Evolutionary conservation across 2,329 filamentous ascomycete genomes (phyloP).

Genomic region (Pseudogymnoascus sp.): DNA sequence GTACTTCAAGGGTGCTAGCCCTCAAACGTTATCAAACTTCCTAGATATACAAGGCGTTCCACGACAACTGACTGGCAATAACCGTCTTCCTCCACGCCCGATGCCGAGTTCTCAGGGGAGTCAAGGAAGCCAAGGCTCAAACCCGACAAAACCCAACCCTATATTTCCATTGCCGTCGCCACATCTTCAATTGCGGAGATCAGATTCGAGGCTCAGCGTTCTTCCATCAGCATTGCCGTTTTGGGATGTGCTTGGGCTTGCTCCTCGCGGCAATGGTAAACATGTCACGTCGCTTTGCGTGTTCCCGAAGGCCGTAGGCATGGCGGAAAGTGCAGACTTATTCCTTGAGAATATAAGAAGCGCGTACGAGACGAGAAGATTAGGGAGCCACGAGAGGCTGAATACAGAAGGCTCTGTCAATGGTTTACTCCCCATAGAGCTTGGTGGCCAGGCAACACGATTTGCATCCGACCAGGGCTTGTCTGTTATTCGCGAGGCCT

Average conservation of each 20-base stretch:
- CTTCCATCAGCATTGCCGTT: conserved; percentile 69
- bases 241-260: conserved; percentile 74
- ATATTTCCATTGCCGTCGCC: conserved; percentile 61
- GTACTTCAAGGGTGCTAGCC: conserved; percentile 37
- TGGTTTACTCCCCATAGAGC: conserved; percentile 27
- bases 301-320: conserved; percentile 58
- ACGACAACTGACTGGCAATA: conserved; percentile 42
- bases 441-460: conserved; percentile 31
- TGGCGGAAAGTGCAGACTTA: conserved; percentile 52
- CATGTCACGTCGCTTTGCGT: conserved; percentile 65
- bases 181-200: conserved; percentile 65
- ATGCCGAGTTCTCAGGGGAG: conserved; percentile 12
- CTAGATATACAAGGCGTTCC: conserved; percentile 54
- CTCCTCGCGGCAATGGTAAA: conserved; percentile 64
- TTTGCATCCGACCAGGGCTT: conserved; percentile 5
- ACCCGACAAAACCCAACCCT: conserved; percentile 39
- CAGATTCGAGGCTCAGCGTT: conserved; percentile 63
- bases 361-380: conserved; percentile 66
- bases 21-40: conserved; percentile 42
- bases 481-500: conserved; percentile 21
- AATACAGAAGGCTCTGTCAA: conserved; percentile 32
- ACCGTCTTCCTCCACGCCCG: conserved; percentile 36
- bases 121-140: conserved; percentile 14
- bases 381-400: conserved; percentile 55
- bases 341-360: conserved; percentile 65